A percentile compares a stretch with the other conserved stretches of the same genome.
Conservation (phyloP, 148 eudicot species). For the Rhododendron vialii region DNA sequence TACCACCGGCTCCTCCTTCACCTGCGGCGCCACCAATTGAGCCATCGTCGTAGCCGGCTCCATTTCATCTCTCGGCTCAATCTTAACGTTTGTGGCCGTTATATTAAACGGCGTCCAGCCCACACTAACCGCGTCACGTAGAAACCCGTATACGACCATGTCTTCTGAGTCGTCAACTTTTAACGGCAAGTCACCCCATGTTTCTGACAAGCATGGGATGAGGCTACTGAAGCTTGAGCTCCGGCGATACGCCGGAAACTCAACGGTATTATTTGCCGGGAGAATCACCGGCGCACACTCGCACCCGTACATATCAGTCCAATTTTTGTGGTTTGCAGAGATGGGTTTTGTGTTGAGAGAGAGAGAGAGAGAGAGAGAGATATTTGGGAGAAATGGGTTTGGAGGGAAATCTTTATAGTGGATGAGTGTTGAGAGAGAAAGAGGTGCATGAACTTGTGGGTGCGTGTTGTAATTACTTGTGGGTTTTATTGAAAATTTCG, state of each 20-base stretch:
- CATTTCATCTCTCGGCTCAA: constrained; percentile 14
- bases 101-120: constrained; percentile 44
- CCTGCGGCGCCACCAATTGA: constrained; percentile 4
- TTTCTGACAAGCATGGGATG: constrained; percentile 30
- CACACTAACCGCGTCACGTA: constrained; percentile 36
- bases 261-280: constrained; percentile 10
- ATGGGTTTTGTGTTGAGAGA: background rate
- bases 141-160: constrained; percentile 36
- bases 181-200: constrained; percentile 46
- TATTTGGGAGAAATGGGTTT: background rate
- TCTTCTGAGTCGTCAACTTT: constrained; percentile 46
- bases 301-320: background rate
- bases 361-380: background rate
- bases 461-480: background rate
- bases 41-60: constrained; percentile 9
- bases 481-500: background rate
- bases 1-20: background rate
- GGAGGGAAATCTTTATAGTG: background rate
- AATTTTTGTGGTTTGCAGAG: background rate
- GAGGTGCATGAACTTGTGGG: constrained; percentile 2
- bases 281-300: constrained; percentile 1
- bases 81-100: constrained; percentile 13
- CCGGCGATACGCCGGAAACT: constrained; percentile 19
- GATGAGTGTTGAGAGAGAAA: background rate
- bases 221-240: constrained; percentile 34